Percentiles rank a stretch among this genome's conserved stretches.
phyloP scores from a whole-genome alignment of 2,329 filamentous ascomycete genomes.

The Alternaria triticina region DNA sequence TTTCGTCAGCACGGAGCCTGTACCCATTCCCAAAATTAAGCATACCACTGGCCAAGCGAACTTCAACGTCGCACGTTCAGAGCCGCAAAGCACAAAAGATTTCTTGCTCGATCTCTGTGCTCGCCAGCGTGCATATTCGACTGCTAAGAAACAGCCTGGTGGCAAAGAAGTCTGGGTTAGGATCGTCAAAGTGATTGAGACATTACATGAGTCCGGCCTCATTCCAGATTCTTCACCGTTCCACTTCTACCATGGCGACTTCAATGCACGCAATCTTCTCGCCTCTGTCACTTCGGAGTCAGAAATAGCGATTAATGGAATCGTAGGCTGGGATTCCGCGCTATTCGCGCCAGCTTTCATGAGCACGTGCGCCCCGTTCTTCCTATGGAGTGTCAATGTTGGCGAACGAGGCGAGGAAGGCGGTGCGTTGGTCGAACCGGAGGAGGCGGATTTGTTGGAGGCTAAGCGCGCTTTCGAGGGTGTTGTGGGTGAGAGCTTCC shows the following conservation, averaged over 20 bases:
- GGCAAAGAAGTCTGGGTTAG: not conserved
- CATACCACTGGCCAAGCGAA: too few relatives aligned
- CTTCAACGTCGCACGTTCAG: not conserved
- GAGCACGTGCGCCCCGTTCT: constrained; percentile 19
- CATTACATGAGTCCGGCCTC: not conserved
- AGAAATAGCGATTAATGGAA: constrained; percentile 19
- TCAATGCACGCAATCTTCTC: not conserved
- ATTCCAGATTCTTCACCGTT: not conserved
- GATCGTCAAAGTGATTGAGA: not conserved
- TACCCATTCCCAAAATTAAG: too few relatives aligned
- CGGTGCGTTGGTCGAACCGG: not conserved
- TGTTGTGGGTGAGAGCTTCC: not conserved
- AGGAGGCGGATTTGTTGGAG: not conserved
- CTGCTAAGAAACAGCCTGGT: not conserved
- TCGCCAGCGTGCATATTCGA: not conserved
- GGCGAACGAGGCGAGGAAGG: not conserved
- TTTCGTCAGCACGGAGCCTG: not conserved
- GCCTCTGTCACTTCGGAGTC: not conserved
- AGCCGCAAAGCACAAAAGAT: not conserved
- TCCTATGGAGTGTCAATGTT: constrained; percentile 18
- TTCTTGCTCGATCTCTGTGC: not conserved
- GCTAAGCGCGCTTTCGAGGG: not conserved
- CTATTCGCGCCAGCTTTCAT: constrained; percentile 27
- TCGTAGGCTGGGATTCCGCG: constrained; percentile 34
- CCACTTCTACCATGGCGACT: not conserved